Percentiles rank a stretch among this genome's conserved stretches.
Evolutionary conservation across 495 filamentous ascomycete species (phyloP).

Genomic region (Rhypophila decipiens): DNA sequence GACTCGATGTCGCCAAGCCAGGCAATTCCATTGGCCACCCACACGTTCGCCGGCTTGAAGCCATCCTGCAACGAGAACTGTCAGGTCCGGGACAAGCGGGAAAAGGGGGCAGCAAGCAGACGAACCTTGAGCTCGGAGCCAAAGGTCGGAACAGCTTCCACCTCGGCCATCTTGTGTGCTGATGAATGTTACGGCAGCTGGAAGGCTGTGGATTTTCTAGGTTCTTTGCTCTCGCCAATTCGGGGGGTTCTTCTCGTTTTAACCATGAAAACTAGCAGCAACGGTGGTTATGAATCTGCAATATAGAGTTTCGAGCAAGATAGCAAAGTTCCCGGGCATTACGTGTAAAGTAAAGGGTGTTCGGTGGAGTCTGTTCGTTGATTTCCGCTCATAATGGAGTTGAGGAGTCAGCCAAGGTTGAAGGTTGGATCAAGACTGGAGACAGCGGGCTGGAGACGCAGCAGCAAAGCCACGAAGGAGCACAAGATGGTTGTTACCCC

Average conservation of each 20-base stretch:
- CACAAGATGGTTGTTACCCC: neutral
- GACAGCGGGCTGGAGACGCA: neutral
- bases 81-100: slow-evolving; percentile 6
- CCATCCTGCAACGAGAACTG: slow-evolving; percentile 56
- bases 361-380: neutral
- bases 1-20: slow-evolving; percentile 97
- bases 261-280: slow-evolving; percentile 18
- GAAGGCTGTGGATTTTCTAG: too few species aligned
- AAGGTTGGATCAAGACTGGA: too few species aligned
- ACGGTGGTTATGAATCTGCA: slow-evolving; percentile 7
- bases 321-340: too few species aligned
- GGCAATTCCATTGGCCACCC: slow-evolving; percentile 80
- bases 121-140: slow-evolving; percentile 85
- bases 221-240: slow-evolving; percentile 3
- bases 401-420: neutral
- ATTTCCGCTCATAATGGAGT: neutral
- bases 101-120: neutral
- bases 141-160: slow-evolving; percentile 70
- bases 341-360: neutral
- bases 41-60: slow-evolving; percentile 88
- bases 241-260: slow-evolving; percentile 2
- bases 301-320: neutral
- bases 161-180: slow-evolving; percentile 57
- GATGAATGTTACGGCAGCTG: neutral
- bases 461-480: neutral